A percentile compares a stretch with the other conserved stretches of the same genome.
Evolutionary conservation across 768 basidiomycete genomes (phyloP).

Genomic region (Gelatoporia subvermispora): DNA sequence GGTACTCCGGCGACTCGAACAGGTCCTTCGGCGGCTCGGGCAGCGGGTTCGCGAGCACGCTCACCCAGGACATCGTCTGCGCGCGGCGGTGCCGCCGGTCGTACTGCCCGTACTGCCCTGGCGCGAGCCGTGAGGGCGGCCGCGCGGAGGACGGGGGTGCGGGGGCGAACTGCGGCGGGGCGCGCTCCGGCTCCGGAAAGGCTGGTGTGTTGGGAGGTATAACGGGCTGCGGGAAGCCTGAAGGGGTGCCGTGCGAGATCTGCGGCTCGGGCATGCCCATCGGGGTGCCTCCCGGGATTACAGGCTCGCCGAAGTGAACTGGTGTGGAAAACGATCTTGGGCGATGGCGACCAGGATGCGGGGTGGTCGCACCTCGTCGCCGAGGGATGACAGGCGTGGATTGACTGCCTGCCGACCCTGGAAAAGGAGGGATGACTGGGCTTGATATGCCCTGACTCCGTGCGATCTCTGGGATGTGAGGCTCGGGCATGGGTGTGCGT

Average conservation of each 20-base stretch:
- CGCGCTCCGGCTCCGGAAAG: not conserved
- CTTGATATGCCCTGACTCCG: slow-evolving; percentile 4
- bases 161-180: not conserved
- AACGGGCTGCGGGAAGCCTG: not conserved
- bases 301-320: slow-evolving; percentile 4
- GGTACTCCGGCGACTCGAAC: slow-evolving; percentile 55
- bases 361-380: slow-evolving; percentile 8
- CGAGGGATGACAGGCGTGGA: slow-evolving; percentile 14
- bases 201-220: not conserved
- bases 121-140: slow-evolving; percentile 1
- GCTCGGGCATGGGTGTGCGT: slow-evolving; percentile 5
- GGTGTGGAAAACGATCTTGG: slow-evolving; percentile 1
- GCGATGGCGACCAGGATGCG: not conserved
- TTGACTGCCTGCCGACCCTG: not conserved
- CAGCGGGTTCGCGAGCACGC: slow-evolving; percentile 45
- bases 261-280: slow-evolving; percentile 5
- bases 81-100: slow-evolving; percentile 4
- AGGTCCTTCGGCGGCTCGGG: slow-evolving; percentile 59
- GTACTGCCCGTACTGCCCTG: slow-evolving; percentile 17
- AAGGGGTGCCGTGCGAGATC: no score
- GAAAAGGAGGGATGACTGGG: not conserved
- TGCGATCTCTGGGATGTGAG: slow-evolving; percentile 4
- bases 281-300: not conserved
- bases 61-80: not conserved
- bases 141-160: not conserved